Percentiles rank a stretch among this genome's conserved stretches.
phyloP scores from a whole-genome alignment of 345 rosid genomes.

The Leavenworthia alabamica region DNA sequence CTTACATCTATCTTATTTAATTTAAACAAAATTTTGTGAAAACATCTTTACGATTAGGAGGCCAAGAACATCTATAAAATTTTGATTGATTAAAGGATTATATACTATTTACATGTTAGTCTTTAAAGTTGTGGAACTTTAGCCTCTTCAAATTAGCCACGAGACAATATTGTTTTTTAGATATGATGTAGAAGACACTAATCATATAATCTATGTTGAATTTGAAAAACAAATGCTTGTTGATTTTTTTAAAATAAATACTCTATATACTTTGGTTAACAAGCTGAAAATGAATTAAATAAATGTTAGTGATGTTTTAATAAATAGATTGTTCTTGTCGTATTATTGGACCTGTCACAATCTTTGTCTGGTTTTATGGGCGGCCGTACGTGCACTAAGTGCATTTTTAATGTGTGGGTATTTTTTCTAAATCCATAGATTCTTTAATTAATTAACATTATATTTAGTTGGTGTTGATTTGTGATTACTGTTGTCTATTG shows the following conservation, averaged over 20 bases:
- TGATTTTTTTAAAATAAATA: not conserved
- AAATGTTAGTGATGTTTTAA: slow-evolving; percentile 20
- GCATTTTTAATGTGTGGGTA: not conserved
- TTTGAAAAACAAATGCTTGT: slow-evolving; percentile 19
- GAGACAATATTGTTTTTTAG: slow-evolving; percentile 17
- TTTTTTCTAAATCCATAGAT: not conserved
- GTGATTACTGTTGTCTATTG: not conserved
- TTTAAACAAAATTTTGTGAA: not conserved
- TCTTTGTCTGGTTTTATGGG: slow-evolving; percentile 30
- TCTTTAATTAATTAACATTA: not conserved
- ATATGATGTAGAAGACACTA: slow-evolving; percentile 23
- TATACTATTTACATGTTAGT: not conserved
- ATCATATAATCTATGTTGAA: slow-evolving; percentile 7
- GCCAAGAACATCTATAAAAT: not conserved
- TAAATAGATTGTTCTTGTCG: slow-evolving; percentile 21
- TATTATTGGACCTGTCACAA: slow-evolving; percentile 23
- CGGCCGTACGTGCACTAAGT: slow-evolving; percentile 31
- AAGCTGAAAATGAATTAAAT: slow-evolving; percentile 1
- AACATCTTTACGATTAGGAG: not conserved
- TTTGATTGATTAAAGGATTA: not conserved
- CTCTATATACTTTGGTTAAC: slow-evolving; percentile 3
- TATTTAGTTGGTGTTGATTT: not conserved
- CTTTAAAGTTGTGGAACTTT: slow-evolving; percentile 11
- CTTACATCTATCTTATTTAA: not conserved
- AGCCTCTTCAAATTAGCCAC: slow-evolving; percentile 19